phyloP scores from a whole-genome alignment of 1,284 basidiomycete species.

The Irpex rosettiformis region DNA sequence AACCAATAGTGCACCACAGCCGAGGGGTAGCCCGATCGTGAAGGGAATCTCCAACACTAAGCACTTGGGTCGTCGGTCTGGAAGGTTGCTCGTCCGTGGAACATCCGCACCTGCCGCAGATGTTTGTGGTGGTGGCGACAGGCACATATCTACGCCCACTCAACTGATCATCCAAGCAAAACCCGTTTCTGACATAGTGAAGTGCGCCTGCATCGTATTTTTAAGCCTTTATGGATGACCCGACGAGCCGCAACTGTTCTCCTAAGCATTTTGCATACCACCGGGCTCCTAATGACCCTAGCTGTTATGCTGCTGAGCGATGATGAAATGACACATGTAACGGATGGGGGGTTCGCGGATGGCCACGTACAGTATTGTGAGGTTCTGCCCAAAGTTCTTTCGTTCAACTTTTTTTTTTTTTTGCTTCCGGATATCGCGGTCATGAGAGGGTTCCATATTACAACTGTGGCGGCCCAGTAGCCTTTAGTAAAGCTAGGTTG shows the following conservation, averaged over 20 bases:
- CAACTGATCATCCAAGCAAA: not conserved
- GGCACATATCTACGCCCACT: not conserved
- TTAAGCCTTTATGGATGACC: not conserved
- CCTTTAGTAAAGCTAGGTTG: not conserved
- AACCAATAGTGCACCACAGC: not conserved
- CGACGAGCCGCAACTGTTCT: not conserved
- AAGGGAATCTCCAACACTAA: not conserved
- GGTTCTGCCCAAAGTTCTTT: too few species aligned
- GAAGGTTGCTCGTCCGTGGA: not conserved
- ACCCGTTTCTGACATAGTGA: too few species aligned
- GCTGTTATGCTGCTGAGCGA: not conserved
- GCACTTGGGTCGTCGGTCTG: not conserved
- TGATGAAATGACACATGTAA: not conserved
- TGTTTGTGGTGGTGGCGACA: not conserved
- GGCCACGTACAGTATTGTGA: too few species aligned
- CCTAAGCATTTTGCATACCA: not conserved
- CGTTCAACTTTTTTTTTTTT: not conserved
- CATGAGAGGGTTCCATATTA: not conserved
- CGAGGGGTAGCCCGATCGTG: conserved; percentile 1
- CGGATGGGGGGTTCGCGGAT: not conserved
- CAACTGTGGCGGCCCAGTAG: not conserved
- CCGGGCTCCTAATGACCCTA: not conserved
- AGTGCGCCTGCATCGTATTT: not conserved
- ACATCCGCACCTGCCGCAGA: not conserved
- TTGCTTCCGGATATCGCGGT: not conserved